A percentile compares a stretch with the other conserved stretches of the same genome.
Evolutionary conservation across 2,329 filamentous ascomycete species (phyloP).

Genomic region (Talaromyces verruculosus): DNA sequence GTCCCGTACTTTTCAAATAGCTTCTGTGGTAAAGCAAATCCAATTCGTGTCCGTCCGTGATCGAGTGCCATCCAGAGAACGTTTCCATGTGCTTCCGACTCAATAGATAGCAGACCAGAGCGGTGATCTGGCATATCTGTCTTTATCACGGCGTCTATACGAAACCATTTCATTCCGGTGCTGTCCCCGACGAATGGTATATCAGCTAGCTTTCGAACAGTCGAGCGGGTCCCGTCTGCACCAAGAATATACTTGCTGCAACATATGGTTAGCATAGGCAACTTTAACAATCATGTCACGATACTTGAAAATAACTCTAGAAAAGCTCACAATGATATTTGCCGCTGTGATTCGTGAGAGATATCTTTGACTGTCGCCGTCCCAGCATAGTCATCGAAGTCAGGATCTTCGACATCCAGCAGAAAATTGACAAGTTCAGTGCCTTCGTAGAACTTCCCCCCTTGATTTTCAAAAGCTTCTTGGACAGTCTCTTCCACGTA

Average conservation of each 20-base stretch:
- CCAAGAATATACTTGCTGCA: slow-evolving; percentile 5
- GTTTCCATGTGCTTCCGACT: background rate
- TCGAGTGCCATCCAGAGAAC: slow-evolving; percentile 6
- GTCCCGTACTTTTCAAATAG: background rate
- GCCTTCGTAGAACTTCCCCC: background rate
- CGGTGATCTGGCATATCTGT: slow-evolving; percentile 5
- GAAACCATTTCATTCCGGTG: slow-evolving; percentile 4
- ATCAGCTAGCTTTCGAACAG: background rate
- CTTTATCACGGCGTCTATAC: slow-evolving; percentile 1
- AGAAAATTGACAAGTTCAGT: slow-evolving; percentile 2
- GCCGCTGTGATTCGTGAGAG: background rate
- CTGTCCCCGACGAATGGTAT: background rate
- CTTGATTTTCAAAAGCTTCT: background rate
- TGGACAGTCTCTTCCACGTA: slow-evolving; percentile 4
- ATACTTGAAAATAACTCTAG: background rate
- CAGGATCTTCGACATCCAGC: background rate
- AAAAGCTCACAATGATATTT: slow-evolving; percentile 1
- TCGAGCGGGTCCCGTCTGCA: background rate
- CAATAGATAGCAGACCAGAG: background rate
- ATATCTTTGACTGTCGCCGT: slow-evolving; percentile 3
- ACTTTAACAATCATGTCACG: background rate
- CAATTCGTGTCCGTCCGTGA: background rate
- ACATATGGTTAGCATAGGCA: background rate
- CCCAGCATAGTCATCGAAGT: slow-evolving; percentile 1
- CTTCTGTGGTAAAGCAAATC: slow-evolving; percentile 1